Percentiles rank a stretch among this genome's conserved stretches.
Conservation (phyloP, 345 rosid species). For the Citrus australasica region DNA sequence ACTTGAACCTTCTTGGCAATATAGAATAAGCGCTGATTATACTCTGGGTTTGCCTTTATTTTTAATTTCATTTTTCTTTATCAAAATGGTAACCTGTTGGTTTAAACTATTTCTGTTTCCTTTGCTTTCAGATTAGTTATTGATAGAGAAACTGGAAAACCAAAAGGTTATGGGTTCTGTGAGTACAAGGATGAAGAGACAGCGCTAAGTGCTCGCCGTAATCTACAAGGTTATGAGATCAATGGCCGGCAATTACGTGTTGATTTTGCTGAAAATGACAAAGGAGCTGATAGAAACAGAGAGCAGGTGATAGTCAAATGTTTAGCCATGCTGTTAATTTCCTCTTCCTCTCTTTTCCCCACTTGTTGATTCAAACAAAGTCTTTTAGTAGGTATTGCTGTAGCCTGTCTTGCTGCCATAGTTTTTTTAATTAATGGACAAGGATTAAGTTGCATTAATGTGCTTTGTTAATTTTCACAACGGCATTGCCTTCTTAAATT, state of each 20-base stretch:
- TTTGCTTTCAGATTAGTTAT: conserved; percentile 69
- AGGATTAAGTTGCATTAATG: neutral
- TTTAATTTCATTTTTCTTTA: neutral
- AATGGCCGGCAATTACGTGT: conserved; percentile 96
- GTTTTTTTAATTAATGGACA: neutral
- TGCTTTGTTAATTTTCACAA: neutral
- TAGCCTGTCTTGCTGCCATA: neutral
- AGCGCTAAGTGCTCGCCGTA: conserved; percentile 96
- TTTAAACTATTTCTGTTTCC: conserved; percentile 4
- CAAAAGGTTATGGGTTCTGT: conserved; percentile 98
- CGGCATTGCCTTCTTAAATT: neutral
- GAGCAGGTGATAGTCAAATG: conserved; percentile 54
- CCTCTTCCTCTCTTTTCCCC: neutral
- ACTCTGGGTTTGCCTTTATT: neutral
- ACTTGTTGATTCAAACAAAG: neutral
- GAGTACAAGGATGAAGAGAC: conserved; percentile 99
- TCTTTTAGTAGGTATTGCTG: neutral
- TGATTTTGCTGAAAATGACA: conserved; percentile 99
- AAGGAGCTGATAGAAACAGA: conserved; percentile 69
- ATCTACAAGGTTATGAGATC: conserved; percentile 91
- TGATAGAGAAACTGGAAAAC: conserved; percentile 97
- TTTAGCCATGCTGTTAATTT: neutral
- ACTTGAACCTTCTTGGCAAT: neutral
- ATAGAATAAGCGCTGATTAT: neutral
- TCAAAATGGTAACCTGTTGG: neutral